Base-by-base conservation (phyloP, 306 rosid species). In the Acacia acuminata region DNA sequence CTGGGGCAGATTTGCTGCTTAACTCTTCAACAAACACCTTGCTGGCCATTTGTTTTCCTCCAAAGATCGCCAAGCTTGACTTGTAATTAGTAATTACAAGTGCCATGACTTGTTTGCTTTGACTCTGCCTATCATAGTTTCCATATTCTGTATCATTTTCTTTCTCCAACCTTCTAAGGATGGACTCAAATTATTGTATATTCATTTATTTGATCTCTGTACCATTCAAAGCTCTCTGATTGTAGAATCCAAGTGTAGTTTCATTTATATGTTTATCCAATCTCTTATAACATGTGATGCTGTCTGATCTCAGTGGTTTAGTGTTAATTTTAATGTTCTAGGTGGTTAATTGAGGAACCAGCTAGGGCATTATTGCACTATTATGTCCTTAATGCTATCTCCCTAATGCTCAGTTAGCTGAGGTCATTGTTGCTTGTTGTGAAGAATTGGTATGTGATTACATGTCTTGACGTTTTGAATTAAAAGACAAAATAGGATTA, bases 11-110 rank as follows among this genome's bases (percentile, higher is more conserved):
- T n/a, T n/a, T n/a, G n/a, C n/a, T n/a, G n/a, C n/a, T n/a, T n/a
- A n/a, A n/a, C n/a, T n/a, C n/a, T n/a, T 80, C 71, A 88, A 89
- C 88, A 68, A 83, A 24, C 64, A 25, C 32, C 76, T 75, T 58
- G 40, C 77, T 40, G 63, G 32, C 48, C 55, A 32, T 61, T 17
- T 84, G 40, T 50, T 42, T n/a, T 70, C 71, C 77, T 82, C 85
- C 78, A 34, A 78, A 20, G 44, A 24, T 5, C 67, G 79, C 24
- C 30, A 75, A 73, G 83, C 67, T 69, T 77, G 68, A 24, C 82
- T 2, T 8, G 13, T 19, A 24, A 43, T 47, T 67, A 56, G 13
- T 19, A 24, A 43, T 47, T 67, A 56, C 30, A 22, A 75, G 79
- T 50, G 10, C 13, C 5, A 38, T 10, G 10, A 24, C 38, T 10